These are phyloP conservation scores for Crotalaria pallida DNA, from an alignment of 306 rosid species.

Conservation along the genomic window DNA sequence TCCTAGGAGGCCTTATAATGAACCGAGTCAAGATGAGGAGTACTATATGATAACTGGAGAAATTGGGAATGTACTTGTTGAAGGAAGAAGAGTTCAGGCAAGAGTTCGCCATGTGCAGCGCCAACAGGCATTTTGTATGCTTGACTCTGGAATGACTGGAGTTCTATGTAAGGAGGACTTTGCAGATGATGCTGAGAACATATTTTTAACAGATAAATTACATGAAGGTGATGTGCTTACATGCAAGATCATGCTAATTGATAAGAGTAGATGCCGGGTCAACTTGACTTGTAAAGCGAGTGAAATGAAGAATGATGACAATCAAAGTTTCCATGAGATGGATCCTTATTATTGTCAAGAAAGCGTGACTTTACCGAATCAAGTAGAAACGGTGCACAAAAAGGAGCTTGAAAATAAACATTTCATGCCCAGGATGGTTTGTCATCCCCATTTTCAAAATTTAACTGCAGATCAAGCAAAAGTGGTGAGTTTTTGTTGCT, in stretches of 20 bases:
- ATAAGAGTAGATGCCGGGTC: conserved; percentile 35
- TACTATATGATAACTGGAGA: conserved; percentile 40
- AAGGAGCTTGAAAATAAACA: conserved; percentile 22
- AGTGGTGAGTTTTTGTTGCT: conserved; percentile 28
- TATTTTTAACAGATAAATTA: conserved; percentile 28
- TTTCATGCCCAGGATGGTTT: conserved; percentile 31
- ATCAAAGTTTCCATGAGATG: conserved; percentile 21
- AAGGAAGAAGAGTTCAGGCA: conserved; percentile 45
- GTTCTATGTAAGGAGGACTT: conserved; percentile 33
- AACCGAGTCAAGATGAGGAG: conserved; percentile 42
- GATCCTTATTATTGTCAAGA: conserved; percentile 42
- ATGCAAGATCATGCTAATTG: conserved; percentile 37
- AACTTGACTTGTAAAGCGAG: conserved; percentile 39
- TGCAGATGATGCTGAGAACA: conserved; percentile 34
- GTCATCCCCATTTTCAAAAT: conserved; percentile 40
- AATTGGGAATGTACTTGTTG: conserved; percentile 26
- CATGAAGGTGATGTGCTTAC: conserved; percentile 29
- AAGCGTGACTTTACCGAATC: not conserved
- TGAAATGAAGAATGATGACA: conserved; percentile 29
- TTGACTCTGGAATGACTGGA: conserved; percentile 38
- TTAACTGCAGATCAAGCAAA: conserved; percentile 34
- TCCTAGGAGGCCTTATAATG: conserved; percentile 37
- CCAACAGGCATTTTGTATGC: conserved; percentile 35
- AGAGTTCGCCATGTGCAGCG: conserved; percentile 30
- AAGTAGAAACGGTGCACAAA: not conserved